Evolutionary conservation across 148 eudicot genomes (phyloP), one percentile per base, ranked within the genome.

Genomic region (Nyssa sinensis): DNA sequence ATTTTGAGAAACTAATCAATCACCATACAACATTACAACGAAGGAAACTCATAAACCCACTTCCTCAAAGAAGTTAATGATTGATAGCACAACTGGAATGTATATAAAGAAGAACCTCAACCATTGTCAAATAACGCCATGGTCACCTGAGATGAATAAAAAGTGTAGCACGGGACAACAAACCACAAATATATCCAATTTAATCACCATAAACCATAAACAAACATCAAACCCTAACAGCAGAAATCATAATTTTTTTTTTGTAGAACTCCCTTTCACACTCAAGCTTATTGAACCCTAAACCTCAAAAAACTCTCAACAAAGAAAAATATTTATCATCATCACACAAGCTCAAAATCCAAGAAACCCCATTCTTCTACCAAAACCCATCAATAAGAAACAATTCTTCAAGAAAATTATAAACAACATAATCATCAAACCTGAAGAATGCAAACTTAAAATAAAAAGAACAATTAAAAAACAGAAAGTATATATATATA

Each of bases 381-480:
- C 9, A 19, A 72, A 60, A 73, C 21, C 28, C 65, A 33, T 7
- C 55, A 31, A 23, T 17, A 33, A 24, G 12, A 47, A 25, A 17
- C 33, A 3, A n/a, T 60, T 58, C n/a, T 33, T 47, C 51, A 57
- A 49, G 12, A 57, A 21, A 29, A 53, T 27, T 62, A 62, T 61
- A 35, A 61, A 58, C 37, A 61, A 44, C 16, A 32, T 33, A 55
- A 44, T 44, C 51, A 44, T 1, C 12, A 2, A 44, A 44, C 51
- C 12, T 44, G 2, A 37, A n/a, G n/a, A 3, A 33, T 70, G 9
- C 70, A 39, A 51, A 57, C 51, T 44, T 13, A 35, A 74, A 19
- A 73, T 69, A 59, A 64, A 64, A 67, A 69, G 39, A 27, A 28
- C 31, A 60, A 19, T 27, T 13, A 66, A 14, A 24, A 44, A 60